Evolutionary conservation across 805 yeast species (phyloP), one percentile per base, ranked within the genome.

Genomic region (Candida golubevii): DNA sequence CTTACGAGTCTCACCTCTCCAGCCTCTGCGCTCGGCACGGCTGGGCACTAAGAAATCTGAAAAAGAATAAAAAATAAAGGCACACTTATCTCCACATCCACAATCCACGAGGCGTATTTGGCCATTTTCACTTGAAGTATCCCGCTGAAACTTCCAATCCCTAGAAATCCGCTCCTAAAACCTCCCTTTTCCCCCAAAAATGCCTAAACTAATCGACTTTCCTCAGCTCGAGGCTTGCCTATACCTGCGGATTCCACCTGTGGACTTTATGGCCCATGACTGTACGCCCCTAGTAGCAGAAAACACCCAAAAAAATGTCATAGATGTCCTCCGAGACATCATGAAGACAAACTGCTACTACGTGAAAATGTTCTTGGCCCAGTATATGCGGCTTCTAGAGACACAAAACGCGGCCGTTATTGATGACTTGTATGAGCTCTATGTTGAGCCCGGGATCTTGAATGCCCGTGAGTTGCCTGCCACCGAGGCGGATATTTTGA

Each of bases 281-380:
- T 42, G 39, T 32, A 32, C 46, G 7, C 45, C 28, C 28, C 41
- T 51, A 27, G 36, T 44, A 8, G n/a, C 32, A 13, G 51, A 54
- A 8, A 49, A 56, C 14, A 44, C 50, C 8, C 67, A 65, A 42
- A 41, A 46, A 8, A 34, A 35, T 10, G 38, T 71, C 26, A 41
- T 63, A 6, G 29, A 38, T 6, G 47, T 38, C 0, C 35, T 70
- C 8, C 14, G 18, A 4, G 51, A 44, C 14, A 59, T 69, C 12
- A 46, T 66, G 1, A 39, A 48, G 4, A 38, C 54, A n/a, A 83
- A 83, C 58, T 69, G 78, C 10, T 71, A 70, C 60, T 83, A 83
- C 54, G 70, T 71, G 36, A 77, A 74, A 52, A 47, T 55, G 6
- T 70, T 80, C 29, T 51, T 81, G 10, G 70, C 74, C 40, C 58